Percentiles rank a stretch among this genome's conserved stretches.
Evolutionary conservation across 768 basidiomycete species (phyloP).

Genomic region (Leccinum longicurvipes): DNA sequence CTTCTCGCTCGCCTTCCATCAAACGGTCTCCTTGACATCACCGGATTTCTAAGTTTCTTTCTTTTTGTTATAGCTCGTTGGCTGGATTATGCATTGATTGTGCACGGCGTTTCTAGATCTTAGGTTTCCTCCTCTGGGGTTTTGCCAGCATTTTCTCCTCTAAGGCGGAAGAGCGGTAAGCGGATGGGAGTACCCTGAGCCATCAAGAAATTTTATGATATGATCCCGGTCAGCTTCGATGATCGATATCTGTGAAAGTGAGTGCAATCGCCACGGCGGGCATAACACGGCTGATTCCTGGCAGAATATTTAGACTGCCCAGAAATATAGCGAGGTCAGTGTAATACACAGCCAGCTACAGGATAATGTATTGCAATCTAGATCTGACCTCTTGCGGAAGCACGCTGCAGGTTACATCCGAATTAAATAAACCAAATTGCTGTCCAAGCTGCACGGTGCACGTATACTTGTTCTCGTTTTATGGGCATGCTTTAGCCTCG

Average conservation of each 20-base stretch:
- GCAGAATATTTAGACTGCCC: neutral
- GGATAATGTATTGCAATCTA: neutral
- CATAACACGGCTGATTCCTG: neutral
- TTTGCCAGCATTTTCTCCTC: neutral
- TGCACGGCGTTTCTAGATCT: neutral
- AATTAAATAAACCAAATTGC: neutral
- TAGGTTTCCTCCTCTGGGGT: neutral
- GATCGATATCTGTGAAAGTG: no score
- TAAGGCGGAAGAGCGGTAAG: neutral
- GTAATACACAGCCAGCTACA: neutral
- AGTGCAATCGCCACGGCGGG: no score
- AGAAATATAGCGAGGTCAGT: neutral
- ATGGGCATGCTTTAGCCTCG: constrained; percentile 1
- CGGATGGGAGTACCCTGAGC: no score
- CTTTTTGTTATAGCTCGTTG: no score
- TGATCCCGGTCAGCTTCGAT: neutral
- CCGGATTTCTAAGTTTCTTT: no score
- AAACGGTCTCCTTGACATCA: no score
- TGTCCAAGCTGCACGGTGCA: no score
- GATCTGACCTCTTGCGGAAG: neutral
- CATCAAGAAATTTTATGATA: neutral
- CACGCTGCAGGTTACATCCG: neutral
- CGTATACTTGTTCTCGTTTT: no score
- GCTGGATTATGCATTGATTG: no score
- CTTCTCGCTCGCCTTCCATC: no score